Base-by-base conservation (phyloP, 2,329 filamentous ascomycete species). In the Fusarium brachygibbosum region DNA sequence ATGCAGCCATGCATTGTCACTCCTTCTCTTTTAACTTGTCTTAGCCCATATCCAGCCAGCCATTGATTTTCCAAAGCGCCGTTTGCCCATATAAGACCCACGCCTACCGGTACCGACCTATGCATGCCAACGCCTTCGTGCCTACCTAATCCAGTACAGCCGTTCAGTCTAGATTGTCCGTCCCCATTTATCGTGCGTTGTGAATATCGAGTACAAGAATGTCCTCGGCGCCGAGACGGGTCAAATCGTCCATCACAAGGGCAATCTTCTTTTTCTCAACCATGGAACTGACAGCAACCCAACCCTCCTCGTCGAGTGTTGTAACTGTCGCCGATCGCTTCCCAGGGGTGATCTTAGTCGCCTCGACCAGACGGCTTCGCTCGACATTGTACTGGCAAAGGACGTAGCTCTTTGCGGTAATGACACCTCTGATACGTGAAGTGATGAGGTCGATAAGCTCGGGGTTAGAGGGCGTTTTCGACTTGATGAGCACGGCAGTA, bases 371-470 rank as follows among this genome's bases (percentile, higher is more conserved):
- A 55, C 88, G 87, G 48, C 81, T 78, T 65, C 94, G 89, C 72
- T 92, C 87, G 62, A 98, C 88, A 82, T 99, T 99, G 86, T 98
- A 99, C 77, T 97, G 94, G 84, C 96, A 98, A 31, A 98, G 88
- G 29, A 98, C 93, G 78, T 92, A 98, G 80, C 90, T 91, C 82
- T 99, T 93, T 12, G 96, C 96, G 41, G 93, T 95, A 77, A 99
- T 98, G 68, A 99, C 94, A 79, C 96, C 96, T 63, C 89, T 88
- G 76, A 99, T 97, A 75, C 96, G 90, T 13, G 91, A 91, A 29
- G 92, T 88, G 76, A 99, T 97, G 59, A 97, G 85, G 23, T 95
- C 88, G 56, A 98, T 91, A 60, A 98, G 85, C 68, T 90, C 88
- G 6, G 89, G 88, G 80, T 97, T 93, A 65, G 91, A 92, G 7